Evolutionary conservation across 192 early-diverging fungal species (phyloP), one percentile per base, ranked within the genome.

Genomic region (Backusella australiensis): DNA sequence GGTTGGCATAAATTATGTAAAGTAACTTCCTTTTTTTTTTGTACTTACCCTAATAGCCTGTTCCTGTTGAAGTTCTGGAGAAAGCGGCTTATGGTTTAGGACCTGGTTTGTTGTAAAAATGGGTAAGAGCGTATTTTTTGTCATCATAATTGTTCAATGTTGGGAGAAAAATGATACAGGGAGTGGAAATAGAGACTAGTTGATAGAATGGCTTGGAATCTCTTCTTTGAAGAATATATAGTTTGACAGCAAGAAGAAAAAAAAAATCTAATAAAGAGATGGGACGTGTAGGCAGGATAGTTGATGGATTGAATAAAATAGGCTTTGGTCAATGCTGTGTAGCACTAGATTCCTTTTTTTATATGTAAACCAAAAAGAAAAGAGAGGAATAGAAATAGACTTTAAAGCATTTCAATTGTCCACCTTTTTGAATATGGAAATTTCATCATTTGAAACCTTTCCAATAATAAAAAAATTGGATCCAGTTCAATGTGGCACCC

Each of bases 1-100:
- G 23, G 1, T 59, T 59, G 9, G 46, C n/a, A 49, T 49, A 49
- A 49, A n/a, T n/a, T 6, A n/a, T 49, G 1, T 49, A 49, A 49
- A 49, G 6, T 1, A 49, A 4, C 19, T n/a, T 5, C 3, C 12
- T 44, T 44, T n/a, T 23, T n/a, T 23, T n/a, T 6, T 19, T 49
- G n/a, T 49, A 19, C 6, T 49, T 71, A 71, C 69, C 42, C 8
- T 71, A 2, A 34, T 71, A 14, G 69, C 15, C 26, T 71, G 69
- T 46, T 71, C 69, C 21, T 71, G 69, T 32, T 71, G 69, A 15
- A 26, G 38, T 49, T 71, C 14, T 23, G 26, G 34, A n/a, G 66
- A 67, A 67, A 67, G 34, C 6, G 32, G 32, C 4, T 67, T 32
- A 35, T n/a, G 66, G 34, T 32, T 35, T 6, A 32, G 34, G 15